Base-by-base conservation (phyloP, 768 basidiomycete species). In the Exidia glandulosa region DNA sequence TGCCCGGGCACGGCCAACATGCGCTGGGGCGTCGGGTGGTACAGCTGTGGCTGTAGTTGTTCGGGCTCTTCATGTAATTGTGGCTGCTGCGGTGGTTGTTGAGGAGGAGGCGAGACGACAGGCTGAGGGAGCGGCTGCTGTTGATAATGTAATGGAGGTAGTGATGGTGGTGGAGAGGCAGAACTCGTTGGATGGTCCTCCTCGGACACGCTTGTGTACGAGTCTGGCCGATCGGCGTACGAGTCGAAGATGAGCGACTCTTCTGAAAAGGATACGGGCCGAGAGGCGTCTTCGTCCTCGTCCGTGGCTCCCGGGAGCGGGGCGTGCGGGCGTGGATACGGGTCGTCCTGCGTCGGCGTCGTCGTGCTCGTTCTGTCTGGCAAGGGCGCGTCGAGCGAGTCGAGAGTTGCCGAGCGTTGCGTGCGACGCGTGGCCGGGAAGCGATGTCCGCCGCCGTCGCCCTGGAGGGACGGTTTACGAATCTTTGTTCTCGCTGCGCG, bases 401-500 rank as follows among this genome's bases (percentile, higher is more conserved):
- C 59, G 29, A 60, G 27, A 13, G 59, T 60, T 32, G 54, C 55
- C 37, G 37, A 34, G 54, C 65, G 62, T 57, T 63, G 41, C 36
- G 81, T 80, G 79, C 70, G 72, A 48, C 81, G 74, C 3, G 76
- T 72, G 7, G 76, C 71, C 4, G 73, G 74, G 72, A 94, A 94
- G 12, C 92, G 86, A 77, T 90, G 90, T 2, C 89, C 89, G 33
- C 81, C 84, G 12, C 87, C 88, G 71, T 89, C 90, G 27, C 84
- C 88, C 14, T 81, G 78, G 5, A 87, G 70, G 4, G 83, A 81
- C 14, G 85, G 77, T 74, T 98, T 99, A 34, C 95, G 87, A 65
- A 98, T 96, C 76, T 93, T 94, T 1, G 96, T 99, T 14, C 95
- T 84, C 3, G 93, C 93, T 10, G 93, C 83, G 36, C 96, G 87